Base-by-base conservation (phyloP, 257 asterid species). In the Nicotiana knightiana region DNA sequence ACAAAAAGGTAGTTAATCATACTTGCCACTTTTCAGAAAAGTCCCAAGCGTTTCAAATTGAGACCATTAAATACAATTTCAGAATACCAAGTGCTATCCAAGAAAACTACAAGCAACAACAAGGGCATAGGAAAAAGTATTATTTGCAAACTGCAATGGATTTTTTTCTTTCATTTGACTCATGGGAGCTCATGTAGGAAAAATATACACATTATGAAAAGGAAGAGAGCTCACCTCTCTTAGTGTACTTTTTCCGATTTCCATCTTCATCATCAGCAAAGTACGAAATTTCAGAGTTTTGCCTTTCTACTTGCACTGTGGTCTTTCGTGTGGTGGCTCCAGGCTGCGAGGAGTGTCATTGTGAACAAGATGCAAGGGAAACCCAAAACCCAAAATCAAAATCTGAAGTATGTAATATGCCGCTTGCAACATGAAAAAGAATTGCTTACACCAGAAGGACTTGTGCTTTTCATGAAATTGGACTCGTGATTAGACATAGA, bases 191-290 rank as follows among this genome's bases (percentile, higher is more conserved):
- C 77, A 37, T n/a, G 13, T 21, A 64, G 62, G 57, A 79, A 53
- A 30, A 48, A 32, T 10, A 26, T 57, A 33, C 83, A 66, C 77
- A 81, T 58, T 66, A 48, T 51, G 13, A 30, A 66, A 30, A 66
- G 26, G 26, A 65, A 26, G 76, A 48, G 67, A 53, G 75, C 90
- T 81, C 82, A 93, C 99, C 99, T 89, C 99, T 91, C 85, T 90
- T 88, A 9, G 98, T 85, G 91, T 95, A 95, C 87, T 95, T 96
- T 81, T 88, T 92, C 87, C 83, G 84, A 84, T 91, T 94, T 11
- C 85, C 94, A 86, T 95, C 99, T 86, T 95, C 99, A 86, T 95
- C 98, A 80, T 95, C 98, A 32, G 92, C 95, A 88, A 87, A 93
- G 87, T 95, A 95, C 33, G 93, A 86, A 76, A 82, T 76, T 87